Evolutionary conservation across 2,329 filamentous ascomycete species (phyloP), one percentile per base, ranked within the genome.

Genomic region (Trichoderma sp.): DNA sequence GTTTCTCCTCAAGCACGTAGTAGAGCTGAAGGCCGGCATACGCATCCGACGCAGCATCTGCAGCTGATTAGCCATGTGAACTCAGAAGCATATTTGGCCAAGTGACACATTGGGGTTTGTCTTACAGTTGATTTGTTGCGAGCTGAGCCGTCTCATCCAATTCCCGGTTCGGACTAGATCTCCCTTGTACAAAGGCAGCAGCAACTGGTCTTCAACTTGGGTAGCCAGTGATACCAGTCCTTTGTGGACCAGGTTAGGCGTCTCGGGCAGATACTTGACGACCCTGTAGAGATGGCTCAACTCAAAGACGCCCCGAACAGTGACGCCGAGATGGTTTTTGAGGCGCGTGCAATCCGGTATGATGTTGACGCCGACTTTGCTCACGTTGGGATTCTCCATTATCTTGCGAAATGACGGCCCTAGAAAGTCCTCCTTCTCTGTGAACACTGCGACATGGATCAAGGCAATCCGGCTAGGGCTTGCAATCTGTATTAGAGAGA

Each of bases 401-500:
- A 98, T 87, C 70, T 84, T 83, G 73, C 87, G 89, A 62, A 98
- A 86, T 0, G 90, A 87, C 0, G 93, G 92, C 2, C 91, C 86
- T n/a, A 95, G 86, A 30, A 95, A 83, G 26, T 91, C 87, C 7
- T 82, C 81, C 36, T 81, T 82, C 2, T 84, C 80, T 60, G 57
- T 12, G 76, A 89, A 93, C 3, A 90, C 76, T 3, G 93, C 92
- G 67, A 97, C 81, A 75, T 98, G 95, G 75, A 97, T 95, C 0
- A 98, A 86, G 0, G 87, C 93, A 63, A 98, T 91, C 15, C 90
- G 91, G 73, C 91, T 89, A 57, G 92, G 88, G 73, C 90, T 92
- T 1, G 95, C 93, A 26, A 98, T 80, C 80, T 98, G 95, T 57
- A 98, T 91, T 47, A 98, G 81, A 0, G 93, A 95, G 7, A 97